phyloP scores from a whole-genome alignment of 108 stramenopile genomes.

The Skeletonema grethae region DNA sequence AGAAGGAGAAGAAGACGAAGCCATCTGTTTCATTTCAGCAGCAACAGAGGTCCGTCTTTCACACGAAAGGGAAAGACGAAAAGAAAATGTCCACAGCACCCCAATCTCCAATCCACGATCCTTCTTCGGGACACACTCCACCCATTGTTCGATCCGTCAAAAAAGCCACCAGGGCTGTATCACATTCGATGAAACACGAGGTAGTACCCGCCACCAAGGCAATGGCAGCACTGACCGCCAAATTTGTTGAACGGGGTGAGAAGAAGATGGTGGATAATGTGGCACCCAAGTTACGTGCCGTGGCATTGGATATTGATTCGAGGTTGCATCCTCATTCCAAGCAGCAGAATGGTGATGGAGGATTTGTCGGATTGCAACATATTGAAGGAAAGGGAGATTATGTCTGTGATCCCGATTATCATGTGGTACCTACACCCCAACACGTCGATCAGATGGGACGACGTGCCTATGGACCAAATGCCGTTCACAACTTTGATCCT shows the following conservation, averaged over 20 bases:
- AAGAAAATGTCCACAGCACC: neutral
- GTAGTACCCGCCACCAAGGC: neutral
- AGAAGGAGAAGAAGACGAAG: neutral
- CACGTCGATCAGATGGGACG: neutral
- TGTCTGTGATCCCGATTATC: slow-evolving; percentile 35
- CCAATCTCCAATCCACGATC: neutral
- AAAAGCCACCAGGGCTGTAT: neutral
- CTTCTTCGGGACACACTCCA: neutral
- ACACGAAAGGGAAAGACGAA: neutral
- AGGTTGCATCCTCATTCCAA: slow-evolving; percentile 3
- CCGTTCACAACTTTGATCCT: slow-evolving; percentile 12
- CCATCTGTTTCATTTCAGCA: neutral
- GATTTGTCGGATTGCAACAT: neutral
- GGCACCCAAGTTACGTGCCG: neutral
- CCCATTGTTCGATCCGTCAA: neutral
- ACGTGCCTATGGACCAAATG: neutral
- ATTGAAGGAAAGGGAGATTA: slow-evolving; percentile 27
- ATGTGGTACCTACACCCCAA: slow-evolving; percentile 15
- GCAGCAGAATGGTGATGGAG: neutral
- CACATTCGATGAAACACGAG: neutral
- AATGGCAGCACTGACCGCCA: slow-evolving; percentile 1
- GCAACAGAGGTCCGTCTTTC: neutral
- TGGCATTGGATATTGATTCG: neutral
- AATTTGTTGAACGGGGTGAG: neutral
- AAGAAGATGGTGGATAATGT: neutral